A percentile compares a stretch with the other conserved stretches of the same genome.
phyloP scores from a whole-genome alignment of 2,329 filamentous ascomycete genomes.

The Venturia aucupariae region DNA sequence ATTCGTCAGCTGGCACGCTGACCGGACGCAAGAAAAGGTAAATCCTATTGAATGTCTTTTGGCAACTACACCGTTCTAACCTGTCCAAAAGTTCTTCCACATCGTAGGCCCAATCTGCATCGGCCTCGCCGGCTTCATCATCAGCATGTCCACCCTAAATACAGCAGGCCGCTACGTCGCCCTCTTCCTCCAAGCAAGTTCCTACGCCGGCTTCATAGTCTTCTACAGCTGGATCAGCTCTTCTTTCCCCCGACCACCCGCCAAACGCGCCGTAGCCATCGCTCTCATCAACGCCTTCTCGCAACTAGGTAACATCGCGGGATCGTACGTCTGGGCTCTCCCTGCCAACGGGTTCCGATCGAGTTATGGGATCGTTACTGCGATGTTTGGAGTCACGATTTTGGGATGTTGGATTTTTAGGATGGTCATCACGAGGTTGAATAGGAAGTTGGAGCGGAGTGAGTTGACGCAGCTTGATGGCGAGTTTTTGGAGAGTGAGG shows the following conservation, averaged over 20 bases:
- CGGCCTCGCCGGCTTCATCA: constrained; percentile 55
- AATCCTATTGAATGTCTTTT: constrained; percentile 52
- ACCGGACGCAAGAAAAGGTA: constrained; percentile 56
- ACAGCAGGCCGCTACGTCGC: constrained; percentile 56
- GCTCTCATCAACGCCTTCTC: constrained; percentile 61
- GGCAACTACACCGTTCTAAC: constrained; percentile 25
- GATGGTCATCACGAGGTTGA: constrained; percentile 19
- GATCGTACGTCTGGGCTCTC: constrained; percentile 54
- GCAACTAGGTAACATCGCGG: constrained; percentile 51
- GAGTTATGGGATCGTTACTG: constrained; percentile 55
- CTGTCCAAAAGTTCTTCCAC: constrained; percentile 17
- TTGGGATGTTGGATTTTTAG: constrained; percentile 36
- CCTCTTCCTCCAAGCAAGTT: constrained; percentile 63
- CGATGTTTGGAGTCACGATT: constrained; percentile 52
- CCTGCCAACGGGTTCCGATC: constrained; percentile 51
- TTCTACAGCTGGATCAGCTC: constrained; percentile 67
- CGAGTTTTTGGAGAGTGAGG: constrained; percentile 22
- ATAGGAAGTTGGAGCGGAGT: neutral
- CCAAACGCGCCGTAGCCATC: constrained; percentile 63
- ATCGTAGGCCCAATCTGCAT: constrained; percentile 46
- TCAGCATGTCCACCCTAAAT: constrained; percentile 53
- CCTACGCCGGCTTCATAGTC: constrained; percentile 55
- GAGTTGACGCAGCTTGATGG: constrained; percentile 20
- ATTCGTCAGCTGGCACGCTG: constrained; percentile 61
- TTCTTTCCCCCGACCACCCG: constrained; percentile 63